These are phyloP conservation scores for Penstemon eatonii DNA, from an alignment of 257 asterid species.

Conservation along the genomic window DNA sequence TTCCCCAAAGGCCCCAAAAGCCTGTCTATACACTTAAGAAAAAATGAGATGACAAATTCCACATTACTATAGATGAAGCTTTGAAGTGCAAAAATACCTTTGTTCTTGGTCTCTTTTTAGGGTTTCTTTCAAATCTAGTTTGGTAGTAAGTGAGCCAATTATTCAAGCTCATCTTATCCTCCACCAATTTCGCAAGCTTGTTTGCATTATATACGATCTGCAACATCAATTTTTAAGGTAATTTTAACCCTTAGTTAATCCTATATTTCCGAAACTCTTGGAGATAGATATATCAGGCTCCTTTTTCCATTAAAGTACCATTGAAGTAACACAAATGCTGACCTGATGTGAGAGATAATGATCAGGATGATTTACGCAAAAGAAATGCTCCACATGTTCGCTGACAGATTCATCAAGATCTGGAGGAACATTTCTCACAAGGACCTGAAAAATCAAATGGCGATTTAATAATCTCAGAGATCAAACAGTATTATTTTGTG, in stretches of 20 bases:
- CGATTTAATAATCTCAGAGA: background rate
- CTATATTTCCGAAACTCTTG: background rate
- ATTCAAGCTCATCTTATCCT: slow-evolving; percentile 57
- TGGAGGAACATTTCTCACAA: slow-evolving; percentile 93
- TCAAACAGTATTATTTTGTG: slow-evolving; percentile 1
- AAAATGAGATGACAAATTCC: slow-evolving; percentile 32
- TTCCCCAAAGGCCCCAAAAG: slow-evolving; percentile 85
- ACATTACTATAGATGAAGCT: background rate
- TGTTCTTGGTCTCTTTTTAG: slow-evolving; percentile 61
- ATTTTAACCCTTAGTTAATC: background rate
- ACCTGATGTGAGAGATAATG: slow-evolving; percentile 83
- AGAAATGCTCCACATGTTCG: slow-evolving; percentile 94
- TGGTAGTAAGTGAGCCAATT: slow-evolving; percentile 89
- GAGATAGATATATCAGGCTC: background rate
- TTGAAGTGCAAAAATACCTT: slow-evolving; percentile 54
- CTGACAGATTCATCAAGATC: slow-evolving; percentile 90
- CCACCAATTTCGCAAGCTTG: slow-evolving; percentile 71
- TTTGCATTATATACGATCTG: slow-evolving; percentile 80
- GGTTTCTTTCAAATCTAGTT: slow-evolving; percentile 79
- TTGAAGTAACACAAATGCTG: slow-evolving; percentile 18
- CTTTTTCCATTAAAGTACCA: slow-evolving; percentile 11
- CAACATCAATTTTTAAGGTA: slow-evolving; percentile 27
- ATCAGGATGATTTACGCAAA: slow-evolving; percentile 85
- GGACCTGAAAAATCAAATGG: slow-evolving; percentile 60
- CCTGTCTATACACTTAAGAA: slow-evolving; percentile 70